phyloP scores from a whole-genome alignment of 1,284 basidiomycete genomes.

The Vanrija sp. region DNA sequence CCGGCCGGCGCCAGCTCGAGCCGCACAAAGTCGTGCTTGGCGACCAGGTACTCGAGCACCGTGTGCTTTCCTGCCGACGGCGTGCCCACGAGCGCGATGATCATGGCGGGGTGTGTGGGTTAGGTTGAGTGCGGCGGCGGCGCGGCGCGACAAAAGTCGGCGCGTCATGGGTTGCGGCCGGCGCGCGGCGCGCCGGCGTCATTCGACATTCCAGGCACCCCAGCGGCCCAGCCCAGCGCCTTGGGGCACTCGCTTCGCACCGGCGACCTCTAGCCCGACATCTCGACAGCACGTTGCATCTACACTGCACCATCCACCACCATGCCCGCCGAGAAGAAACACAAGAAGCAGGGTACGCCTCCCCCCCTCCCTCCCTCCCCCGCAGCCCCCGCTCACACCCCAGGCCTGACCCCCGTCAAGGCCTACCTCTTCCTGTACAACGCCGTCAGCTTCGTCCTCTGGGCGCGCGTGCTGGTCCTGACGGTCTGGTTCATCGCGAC shows the following conservation, averaged over 20 bases:
- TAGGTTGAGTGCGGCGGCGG: too few species aligned
- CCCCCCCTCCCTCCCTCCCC: neutral
- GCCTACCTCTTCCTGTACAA: slow-evolving; percentile 77
- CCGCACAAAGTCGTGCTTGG: slow-evolving; percentile 51
- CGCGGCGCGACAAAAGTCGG: too few species aligned
- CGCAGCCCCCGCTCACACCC: neutral
- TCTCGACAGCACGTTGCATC: too few species aligned
- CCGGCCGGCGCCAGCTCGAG: slow-evolving; percentile 36
- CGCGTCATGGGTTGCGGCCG: too few species aligned
- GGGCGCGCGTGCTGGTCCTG: slow-evolving; percentile 64
- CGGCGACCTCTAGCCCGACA: too few species aligned
- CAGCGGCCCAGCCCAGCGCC: too few species aligned
- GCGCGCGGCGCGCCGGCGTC: too few species aligned
- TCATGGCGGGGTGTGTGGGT: slow-evolving; percentile 51
- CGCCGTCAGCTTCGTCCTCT: slow-evolving; percentile 64
- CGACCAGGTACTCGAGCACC: slow-evolving; percentile 67
- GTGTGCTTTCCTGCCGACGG: slow-evolving; percentile 74
- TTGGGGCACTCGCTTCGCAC: too few species aligned
- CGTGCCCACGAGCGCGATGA: slow-evolving; percentile 84
- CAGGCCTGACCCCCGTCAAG: slow-evolving; percentile 36
- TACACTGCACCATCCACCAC: too few species aligned
- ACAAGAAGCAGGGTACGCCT: neutral
- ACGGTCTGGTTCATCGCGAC: slow-evolving; percentile 44
- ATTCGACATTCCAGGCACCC: too few species aligned
- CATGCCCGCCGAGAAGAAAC: neutral